Evolutionary conservation across 306 rosid species (phyloP), one percentile per base, ranked within the genome.

Genomic region (Canavalia ensiformis): DNA sequence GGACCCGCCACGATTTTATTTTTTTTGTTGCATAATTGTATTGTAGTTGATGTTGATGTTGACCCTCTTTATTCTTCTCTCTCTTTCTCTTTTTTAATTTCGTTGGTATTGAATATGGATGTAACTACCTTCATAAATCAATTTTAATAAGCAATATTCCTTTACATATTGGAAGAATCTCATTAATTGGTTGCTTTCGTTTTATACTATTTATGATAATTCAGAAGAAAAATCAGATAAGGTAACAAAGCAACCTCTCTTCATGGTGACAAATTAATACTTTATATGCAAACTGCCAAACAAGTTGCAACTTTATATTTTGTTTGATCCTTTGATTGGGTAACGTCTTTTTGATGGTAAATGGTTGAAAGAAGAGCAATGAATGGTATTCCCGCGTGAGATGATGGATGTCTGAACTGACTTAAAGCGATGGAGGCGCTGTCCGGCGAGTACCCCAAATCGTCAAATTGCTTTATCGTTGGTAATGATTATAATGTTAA

Each of bases 321-420:
- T 57, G 11, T 79, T 10, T 0, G 34, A 39, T 55, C 42, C 29
- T 35, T 58, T 42, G 25, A 9, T 54, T 68, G 37, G 33, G 39
- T n/a, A 35, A 63, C 81, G 3, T 52, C 34, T 39, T 51, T 66
- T 37, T 39, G 0, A 50, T 39, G 75, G 8, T 52, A 54, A 68
- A 57, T 57, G 60, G 52, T 33, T 79, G 5, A 70, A 35, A 59
- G 28, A 80, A 34, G 10, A 30, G 64, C 35, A 80, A 60, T 80
- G 52, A 37, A 9, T 78, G 75, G 52, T 67, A 46, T 39, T 69
- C 8, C 77, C 83, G 72, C 72, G 56, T 59, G 82, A 58, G 76
- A 79, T 68, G 13, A 57, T 46, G 77, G 71, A 25, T 70, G 77
- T 39, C 76, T 31, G 59, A 68, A 42, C 45, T 37, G 51, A 35